Evolutionary conservation across 768 basidiomycete species (phyloP).

Genomic region (Kwoniella heveanensis): DNA sequence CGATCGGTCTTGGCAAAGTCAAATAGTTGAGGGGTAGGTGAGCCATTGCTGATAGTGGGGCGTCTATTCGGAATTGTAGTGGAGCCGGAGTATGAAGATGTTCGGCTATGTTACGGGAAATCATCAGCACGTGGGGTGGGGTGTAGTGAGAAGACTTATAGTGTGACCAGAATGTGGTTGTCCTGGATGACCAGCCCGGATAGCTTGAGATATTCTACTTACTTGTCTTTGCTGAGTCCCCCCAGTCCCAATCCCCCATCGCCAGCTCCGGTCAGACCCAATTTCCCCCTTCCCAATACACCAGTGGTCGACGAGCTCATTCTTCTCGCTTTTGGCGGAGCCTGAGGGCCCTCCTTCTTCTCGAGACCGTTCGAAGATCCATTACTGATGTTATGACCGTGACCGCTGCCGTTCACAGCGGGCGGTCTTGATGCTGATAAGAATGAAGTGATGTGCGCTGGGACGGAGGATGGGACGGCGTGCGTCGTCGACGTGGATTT

Average conservation of each 20-base stretch:
- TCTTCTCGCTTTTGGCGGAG: conserved; percentile 35
- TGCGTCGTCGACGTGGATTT: conserved; percentile 24
- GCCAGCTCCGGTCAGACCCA: conserved; percentile 41
- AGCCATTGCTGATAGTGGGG: conserved; percentile 22
- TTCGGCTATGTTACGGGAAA: conserved; percentile 1
- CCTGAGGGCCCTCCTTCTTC: conserved; percentile 15
- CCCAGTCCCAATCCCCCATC: conserved; percentile 25
- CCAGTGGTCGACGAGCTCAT: conserved; percentile 51
- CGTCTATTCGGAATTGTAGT: conserved; percentile 37
- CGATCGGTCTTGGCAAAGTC: conserved; percentile 52
- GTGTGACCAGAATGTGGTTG: too few species aligned
- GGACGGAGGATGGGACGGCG: conserved; percentile 39
- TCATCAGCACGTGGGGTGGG: not conserved
- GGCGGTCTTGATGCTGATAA: conserved; percentile 41
- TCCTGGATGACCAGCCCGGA: too few species aligned
- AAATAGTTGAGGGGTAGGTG: conserved; percentile 45
- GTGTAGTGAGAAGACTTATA: too few species aligned
- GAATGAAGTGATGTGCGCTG: conserved; percentile 33
- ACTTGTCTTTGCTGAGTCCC: conserved; percentile 31
- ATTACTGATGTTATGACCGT: conserved; percentile 11
- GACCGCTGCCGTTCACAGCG: conserved; percentile 4
- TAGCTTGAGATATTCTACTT: conserved; percentile 24
- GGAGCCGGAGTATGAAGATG: conserved; percentile 32
- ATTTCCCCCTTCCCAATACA: conserved; percentile 45
- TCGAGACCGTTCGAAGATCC: not conserved